Percentiles rank a stretch among this genome's conserved stretches.
These are phyloP conservation scores for Thelonectria discophora DNA, from an alignment of 2,329 filamentous ascomycete genomes.

Conservation along the genomic window DNA sequence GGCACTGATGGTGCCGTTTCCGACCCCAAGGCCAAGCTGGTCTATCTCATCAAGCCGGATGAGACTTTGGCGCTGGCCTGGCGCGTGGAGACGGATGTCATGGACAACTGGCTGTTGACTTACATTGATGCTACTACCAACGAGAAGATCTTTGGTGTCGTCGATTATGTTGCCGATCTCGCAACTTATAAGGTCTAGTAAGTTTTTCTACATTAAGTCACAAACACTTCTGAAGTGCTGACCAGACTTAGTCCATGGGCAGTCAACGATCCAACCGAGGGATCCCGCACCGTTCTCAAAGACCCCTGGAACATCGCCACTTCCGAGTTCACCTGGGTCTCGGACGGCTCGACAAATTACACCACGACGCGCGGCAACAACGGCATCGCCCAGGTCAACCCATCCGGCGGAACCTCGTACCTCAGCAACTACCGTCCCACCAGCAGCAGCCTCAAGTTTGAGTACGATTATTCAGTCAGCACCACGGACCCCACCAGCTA, in stretches of 20 bases:
- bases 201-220: not conserved
- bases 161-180: conserved; percentile 64
- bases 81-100: conserved; percentile 66
- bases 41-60: conserved; percentile 62
- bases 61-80: conserved; percentile 60
- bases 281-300: conserved; percentile 52
- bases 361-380: conserved; percentile 68
- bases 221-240: not conserved
- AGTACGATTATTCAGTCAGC: conserved; percentile 53
- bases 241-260: conserved; percentile 54
- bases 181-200: conserved; percentile 63
- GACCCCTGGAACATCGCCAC: conserved; percentile 58
- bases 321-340: conserved; percentile 64
- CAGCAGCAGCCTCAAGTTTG: conserved; percentile 54
- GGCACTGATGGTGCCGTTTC: conserved; percentile 58
- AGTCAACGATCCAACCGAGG: conserved; percentile 62
- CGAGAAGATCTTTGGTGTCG: conserved; percentile 60
- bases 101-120: conserved; percentile 66
- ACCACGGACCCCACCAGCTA: conserved; percentile 53
- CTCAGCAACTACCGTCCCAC: conserved; percentile 57
- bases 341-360: conserved; percentile 57
- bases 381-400: conserved; percentile 60
- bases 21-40: conserved; percentile 64
- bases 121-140: conserved; percentile 63
- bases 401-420: conserved; percentile 50